Base-by-base conservation (phyloP, 2,329 filamentous ascomycete genomes). In the Xylariaceae sp. region DNA sequence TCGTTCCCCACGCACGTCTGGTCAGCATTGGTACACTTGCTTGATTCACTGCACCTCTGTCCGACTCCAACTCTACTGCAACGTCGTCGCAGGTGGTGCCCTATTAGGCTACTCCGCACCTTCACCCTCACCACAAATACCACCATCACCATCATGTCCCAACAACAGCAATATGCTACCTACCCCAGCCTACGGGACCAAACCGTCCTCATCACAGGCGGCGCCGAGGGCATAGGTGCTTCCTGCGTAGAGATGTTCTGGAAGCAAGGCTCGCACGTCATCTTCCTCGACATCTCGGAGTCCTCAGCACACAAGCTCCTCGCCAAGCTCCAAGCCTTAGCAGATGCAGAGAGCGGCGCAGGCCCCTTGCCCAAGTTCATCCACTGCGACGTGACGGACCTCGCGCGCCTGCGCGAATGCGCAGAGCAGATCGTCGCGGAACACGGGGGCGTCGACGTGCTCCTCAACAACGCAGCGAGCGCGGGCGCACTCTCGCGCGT, bases 191-290 rank as follows among this genome's bases (percentile, higher is more conserved):
- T 79, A 42, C 68, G 66, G 37, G 74, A 64, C 67, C 73, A 74
- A 62, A 73, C 68, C 1, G 75, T 80, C 2, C 68, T 80, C 42
- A 73, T 80, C 59, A 75, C 77, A 0, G 78, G 78, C 42, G 78
- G 76, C 2, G 78, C 78, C 37, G 73, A 76, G 56, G 78, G 78
- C 10, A 80, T 81, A 57, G 78, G 78, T 42, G 74, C 76, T 1
- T 67, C 74, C 1, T 72, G 74, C 7, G 78, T 79, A 17, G 74
- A 78, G 64, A 67, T 74, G 42, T 80, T 80, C 64, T 74, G 74
- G 56, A 66, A 70, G 1, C 77, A 80, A 53, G 76, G 77, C n/a
- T 72, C 73, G n/a, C 62, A 70, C 11, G 78, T 80, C 51, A 64
- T 78, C 37, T 76, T 80, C 64, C 65, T 80, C 4, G 78, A 80